These are phyloP conservation scores for Wickerhamiella occidentalis DNA, from an alignment of 805 yeast species.

Conservation along the genomic window DNA sequence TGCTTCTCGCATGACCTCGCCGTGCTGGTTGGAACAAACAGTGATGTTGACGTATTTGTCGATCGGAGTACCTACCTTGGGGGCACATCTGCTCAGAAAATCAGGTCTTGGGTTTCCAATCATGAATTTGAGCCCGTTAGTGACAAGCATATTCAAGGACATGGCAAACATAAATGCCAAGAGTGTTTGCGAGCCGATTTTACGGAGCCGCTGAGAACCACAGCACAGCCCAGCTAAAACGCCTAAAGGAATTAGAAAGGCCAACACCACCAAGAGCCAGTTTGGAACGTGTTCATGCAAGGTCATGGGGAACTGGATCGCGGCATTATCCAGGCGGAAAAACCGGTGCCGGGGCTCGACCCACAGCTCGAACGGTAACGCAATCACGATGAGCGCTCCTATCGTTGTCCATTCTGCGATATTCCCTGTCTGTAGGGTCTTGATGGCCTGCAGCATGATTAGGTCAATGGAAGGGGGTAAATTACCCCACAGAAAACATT, in stretches of 20 bases:
- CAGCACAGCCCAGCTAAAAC: constrained; percentile 17
- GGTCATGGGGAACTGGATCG: constrained; percentile 74
- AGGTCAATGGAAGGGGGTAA: not conserved
- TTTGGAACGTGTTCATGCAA: constrained; percentile 58
- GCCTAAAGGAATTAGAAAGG: constrained; percentile 24
- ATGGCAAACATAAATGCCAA: constrained; percentile 55
- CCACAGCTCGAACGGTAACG: constrained; percentile 18
- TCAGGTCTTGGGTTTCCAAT: constrained; percentile 91
- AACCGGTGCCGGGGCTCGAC: constrained; percentile 60
- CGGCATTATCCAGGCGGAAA: constrained; percentile 60
- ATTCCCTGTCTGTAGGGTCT: not conserved
- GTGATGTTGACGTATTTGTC: constrained; percentile 24
- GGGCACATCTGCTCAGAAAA: constrained; percentile 73
- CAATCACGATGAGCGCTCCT: constrained; percentile 11
- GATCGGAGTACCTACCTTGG: constrained; percentile 44
- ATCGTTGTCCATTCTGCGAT: constrained; percentile 10
- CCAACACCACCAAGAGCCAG: constrained; percentile 35
- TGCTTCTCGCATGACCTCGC: constrained; percentile 35
- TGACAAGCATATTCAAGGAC: constrained; percentile 46
- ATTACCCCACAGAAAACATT: not conserved
- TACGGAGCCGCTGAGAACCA: constrained; percentile 13
- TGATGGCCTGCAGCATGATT: not conserved
- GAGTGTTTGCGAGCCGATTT: constrained; percentile 42
- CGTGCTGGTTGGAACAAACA: constrained; percentile 29
- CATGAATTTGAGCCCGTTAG: constrained; percentile 68